Conservation (phyloP, 2,329 filamentous ascomycete genomes). For the Fusarium agapanthi region DNA sequence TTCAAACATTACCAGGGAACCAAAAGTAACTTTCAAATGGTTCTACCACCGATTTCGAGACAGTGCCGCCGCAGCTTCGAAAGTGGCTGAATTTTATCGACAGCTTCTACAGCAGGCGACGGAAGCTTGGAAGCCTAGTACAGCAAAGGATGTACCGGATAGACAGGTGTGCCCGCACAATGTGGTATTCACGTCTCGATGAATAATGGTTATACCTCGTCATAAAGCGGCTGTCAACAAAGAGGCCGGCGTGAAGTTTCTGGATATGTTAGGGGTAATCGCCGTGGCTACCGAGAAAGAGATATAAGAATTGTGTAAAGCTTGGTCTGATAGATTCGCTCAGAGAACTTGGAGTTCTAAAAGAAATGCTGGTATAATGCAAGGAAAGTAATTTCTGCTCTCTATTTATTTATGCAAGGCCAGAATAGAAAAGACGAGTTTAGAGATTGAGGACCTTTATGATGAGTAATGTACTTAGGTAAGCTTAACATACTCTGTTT, state of each 20-base stretch:
- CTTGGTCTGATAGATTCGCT: background rate
- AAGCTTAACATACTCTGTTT: background rate
- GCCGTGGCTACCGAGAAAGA: conserved; percentile 1
- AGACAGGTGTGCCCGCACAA: background rate
- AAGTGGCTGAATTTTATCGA: background rate
- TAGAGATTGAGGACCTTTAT: background rate
- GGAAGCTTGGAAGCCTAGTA: background rate
- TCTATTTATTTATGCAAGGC: fast-evolving
- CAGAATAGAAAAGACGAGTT: background rate
- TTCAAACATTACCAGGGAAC: background rate
- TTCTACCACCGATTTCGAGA: background rate
- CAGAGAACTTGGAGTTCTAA: background rate
- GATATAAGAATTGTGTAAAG: background rate
- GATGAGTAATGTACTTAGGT: fast-evolving
- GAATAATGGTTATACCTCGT: background rate
- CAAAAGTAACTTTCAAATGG: background rate
- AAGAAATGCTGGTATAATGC: fast-evolving
- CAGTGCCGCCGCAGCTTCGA: fast-evolving
- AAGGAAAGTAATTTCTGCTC: background rate
- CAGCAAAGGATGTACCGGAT: background rate
- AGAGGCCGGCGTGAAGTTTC: background rate
- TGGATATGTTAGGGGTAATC: background rate
- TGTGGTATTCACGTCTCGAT: background rate
- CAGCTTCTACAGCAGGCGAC: background rate
- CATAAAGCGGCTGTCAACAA: background rate